A percentile compares a stretch with the other conserved stretches of the same genome.
These are phyloP conservation scores for Pezicula rhizophila DNA, from an alignment of 2,329 filamentous ascomycete genomes.

Conservation along the genomic window DNA sequence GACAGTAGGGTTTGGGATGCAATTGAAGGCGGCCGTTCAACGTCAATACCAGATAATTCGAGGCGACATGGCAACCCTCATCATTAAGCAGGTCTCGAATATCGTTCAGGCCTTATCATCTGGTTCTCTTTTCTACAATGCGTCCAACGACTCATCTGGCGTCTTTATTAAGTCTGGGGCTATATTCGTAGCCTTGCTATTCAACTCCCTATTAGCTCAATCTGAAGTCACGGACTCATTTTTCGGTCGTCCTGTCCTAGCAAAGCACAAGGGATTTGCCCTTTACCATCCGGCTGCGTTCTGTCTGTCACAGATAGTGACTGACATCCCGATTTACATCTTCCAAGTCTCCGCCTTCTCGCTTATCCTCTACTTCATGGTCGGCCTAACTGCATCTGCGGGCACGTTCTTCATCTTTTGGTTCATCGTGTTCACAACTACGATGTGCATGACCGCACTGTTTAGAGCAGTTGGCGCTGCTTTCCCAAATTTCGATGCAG, in stretches of 20 bases:
- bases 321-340: conserved; percentile 49
- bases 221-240: conserved; percentile 62
- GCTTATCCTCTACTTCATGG: conserved; percentile 59
- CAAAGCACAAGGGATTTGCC: conserved; percentile 55
- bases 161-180: conserved; percentile 60
- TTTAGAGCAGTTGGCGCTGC: conserved; percentile 51
- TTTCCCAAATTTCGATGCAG: conserved; percentile 51
- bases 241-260: conserved; percentile 50
- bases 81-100: conserved; percentile 55
- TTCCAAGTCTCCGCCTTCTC: conserved; percentile 54
- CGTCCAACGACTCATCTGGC: conserved; percentile 49
- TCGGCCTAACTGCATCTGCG: conserved; percentile 45
- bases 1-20: conserved; percentile 46
- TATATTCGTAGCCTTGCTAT: conserved; percentile 58
- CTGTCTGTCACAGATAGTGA: conserved; percentile 50
- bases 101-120: conserved; percentile 55
- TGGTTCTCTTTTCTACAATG: conserved; percentile 63
- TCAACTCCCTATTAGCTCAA: conserved; percentile 56
- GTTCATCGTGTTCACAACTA: conserved; percentile 42
- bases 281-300: conserved; percentile 52
- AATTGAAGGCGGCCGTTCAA: conserved; percentile 49
- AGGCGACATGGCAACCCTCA: conserved; percentile 57
- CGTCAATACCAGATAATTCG: conserved; percentile 61
- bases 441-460: conserved; percentile 52
- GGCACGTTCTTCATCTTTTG: conserved; percentile 57